Evolutionary conservation across 495 filamentous ascomycete species (phyloP).

Genomic region (Stereocaulon alpinum): DNA sequence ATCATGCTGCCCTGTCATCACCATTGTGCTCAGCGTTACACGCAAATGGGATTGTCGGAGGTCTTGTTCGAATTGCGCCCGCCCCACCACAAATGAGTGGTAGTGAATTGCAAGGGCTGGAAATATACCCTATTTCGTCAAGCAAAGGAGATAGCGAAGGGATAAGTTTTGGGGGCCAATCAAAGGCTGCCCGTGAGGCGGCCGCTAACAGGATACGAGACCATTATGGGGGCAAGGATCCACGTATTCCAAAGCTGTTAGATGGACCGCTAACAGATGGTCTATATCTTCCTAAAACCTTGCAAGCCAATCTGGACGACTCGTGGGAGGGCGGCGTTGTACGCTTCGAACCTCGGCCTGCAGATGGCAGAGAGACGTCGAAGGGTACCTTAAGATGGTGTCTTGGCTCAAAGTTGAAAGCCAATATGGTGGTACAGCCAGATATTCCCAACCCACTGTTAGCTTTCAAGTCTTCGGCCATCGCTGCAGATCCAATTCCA

Average conservation of each 20-base stretch:
- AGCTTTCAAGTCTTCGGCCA: slow-evolving; percentile 33
- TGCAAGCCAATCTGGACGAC: background rate
- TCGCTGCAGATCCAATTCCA: slow-evolving; percentile 45
- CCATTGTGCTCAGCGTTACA: slow-evolving; percentile 61
- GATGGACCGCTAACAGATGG: slow-evolving; percentile 84
- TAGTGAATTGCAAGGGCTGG: slow-evolving; percentile 47
- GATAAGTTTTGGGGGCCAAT: slow-evolving; percentile 81
- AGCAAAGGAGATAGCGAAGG: slow-evolving; percentile 45
- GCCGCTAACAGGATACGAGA: slow-evolving; percentile 45
- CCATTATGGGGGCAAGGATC: slow-evolving; percentile 40
- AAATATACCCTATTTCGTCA: slow-evolving; percentile 65
- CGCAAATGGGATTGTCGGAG: slow-evolving; percentile 67
- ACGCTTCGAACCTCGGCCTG: slow-evolving; percentile 54
- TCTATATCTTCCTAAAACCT: slow-evolving; percentile 49
- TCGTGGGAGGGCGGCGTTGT: slow-evolving; percentile 67
- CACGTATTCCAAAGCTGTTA: slow-evolving; percentile 47
- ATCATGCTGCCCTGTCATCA: slow-evolving; percentile 67
- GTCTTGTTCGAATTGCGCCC: slow-evolving; percentile 72
- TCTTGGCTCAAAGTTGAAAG: slow-evolving; percentile 60
- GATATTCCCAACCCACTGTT: slow-evolving; percentile 52
- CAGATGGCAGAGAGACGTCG: slow-evolving; percentile 31
- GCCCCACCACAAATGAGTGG: slow-evolving; percentile 50
- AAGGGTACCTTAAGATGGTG: slow-evolving; percentile 59
- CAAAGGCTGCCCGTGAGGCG: slow-evolving; percentile 63
- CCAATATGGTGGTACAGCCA: slow-evolving; percentile 60